Percentiles rank a stretch among this genome's conserved stretches.
These are phyloP conservation scores for Hypoxylon fragiforme DNA, from an alignment of 495 filamentous ascomycete species.

Conservation along the genomic window DNA sequence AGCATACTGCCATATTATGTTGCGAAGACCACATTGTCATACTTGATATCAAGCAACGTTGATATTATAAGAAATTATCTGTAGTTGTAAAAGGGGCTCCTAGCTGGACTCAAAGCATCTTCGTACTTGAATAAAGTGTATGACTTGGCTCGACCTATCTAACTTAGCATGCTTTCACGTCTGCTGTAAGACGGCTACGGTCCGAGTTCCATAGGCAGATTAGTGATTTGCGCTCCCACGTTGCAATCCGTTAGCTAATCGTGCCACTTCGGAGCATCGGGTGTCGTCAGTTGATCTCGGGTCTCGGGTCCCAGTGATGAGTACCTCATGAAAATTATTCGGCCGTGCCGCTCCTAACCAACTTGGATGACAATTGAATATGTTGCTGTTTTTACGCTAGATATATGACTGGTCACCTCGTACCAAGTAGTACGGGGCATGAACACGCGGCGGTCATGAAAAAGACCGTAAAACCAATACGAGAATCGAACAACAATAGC, in stretches of 20 bases:
- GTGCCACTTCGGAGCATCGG: background rate
- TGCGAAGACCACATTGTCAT: no score
- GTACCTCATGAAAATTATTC: background rate
- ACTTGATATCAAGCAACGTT: no score
- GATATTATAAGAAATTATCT: no score
- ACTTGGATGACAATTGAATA: background rate
- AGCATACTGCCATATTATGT: no score
- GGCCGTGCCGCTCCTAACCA: background rate
- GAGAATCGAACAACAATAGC: constrained; percentile 1
- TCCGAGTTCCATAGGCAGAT: background rate
- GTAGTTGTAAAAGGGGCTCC: no score
- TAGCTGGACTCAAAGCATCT: no score
- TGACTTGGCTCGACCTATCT: no score
- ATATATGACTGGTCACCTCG: constrained; percentile 12
- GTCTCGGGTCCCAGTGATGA: background rate
- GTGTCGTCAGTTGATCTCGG: background rate
- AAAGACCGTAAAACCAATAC: constrained; percentile 3
- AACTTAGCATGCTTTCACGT: no score
- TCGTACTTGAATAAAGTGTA: no score
- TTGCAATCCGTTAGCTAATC: background rate
- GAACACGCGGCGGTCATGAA: constrained; percentile 10
- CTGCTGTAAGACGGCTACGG: no score
- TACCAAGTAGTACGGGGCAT: background rate
- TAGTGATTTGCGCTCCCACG: background rate
- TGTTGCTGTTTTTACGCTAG: background rate